Evolutionary conservation across 495 filamentous ascomycete species (phyloP), one percentile per base, ranked within the genome.

Genomic region (Lentithecium fluviatile): DNA sequence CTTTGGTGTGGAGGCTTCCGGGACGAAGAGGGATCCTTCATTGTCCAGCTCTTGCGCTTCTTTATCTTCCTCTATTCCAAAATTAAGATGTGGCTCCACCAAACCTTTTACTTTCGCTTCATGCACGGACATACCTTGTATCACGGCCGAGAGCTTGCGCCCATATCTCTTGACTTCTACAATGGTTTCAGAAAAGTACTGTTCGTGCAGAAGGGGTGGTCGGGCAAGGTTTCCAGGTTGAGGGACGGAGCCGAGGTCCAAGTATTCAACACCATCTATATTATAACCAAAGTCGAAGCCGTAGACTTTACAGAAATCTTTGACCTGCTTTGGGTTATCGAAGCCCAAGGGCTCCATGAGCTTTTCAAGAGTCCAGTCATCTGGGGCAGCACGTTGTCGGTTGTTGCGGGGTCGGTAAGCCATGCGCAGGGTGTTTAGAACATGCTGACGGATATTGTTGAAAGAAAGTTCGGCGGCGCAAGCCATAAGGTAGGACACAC

Each of bases 381-480:
- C 83, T 10, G 29, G 29, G 29, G 29, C n/a, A 3, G 85, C 87
- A 23, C 84, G 34, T 34, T 26, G 13, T 58, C 60, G 23, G 45
- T 61, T 65, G 42, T 45, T 65, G 62, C 84, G 65, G 82, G 82
- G 4, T 32, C 76, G 77, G 59, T 81, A 85, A 6, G 73, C 79
- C 51, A 76, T 80, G 75, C 76, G 82, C 10, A 97, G 82, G 1
- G 85, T 81, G 56, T 85, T 85, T 45, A 97, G 79, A 5, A 91
- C 86, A 19, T 80, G 84, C 58, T 87, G 85, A 20, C 94, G 89
- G 23, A 97, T 78, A 15, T 83, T 76, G 51, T 86, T 88, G 74
- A 97, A 97, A 64, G 91, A 89, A 15, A 92, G 86, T 70, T 97
- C 92, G 1, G 92, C 91, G 38, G 96, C 86, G 71, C 93, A 97